phyloP scores from a whole-genome alignment of 1,284 basidiomycete species.

The Rhizopogon parksii region DNA sequence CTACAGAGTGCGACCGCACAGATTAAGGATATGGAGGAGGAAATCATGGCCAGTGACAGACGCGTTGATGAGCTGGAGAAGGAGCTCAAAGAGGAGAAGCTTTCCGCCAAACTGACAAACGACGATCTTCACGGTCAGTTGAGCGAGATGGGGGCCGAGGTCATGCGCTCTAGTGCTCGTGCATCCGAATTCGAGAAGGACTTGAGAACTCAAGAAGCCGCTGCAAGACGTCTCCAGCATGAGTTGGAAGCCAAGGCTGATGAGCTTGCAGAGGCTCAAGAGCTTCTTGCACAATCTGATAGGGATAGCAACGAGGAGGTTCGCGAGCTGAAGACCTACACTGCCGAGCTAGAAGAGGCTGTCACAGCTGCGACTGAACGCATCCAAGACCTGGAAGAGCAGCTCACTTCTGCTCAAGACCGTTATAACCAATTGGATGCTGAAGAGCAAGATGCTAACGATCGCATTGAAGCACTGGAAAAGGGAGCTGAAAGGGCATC shows the following conservation, averaged over 20 bases:
- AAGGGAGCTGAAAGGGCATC: constrained; percentile 44
- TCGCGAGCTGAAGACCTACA: constrained; percentile 39
- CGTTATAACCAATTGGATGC: constrained; percentile 38
- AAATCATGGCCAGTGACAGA: constrained; percentile 41
- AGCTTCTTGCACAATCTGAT: constrained; percentile 28
- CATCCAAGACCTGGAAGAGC: constrained; percentile 46
- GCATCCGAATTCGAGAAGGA: constrained; percentile 31
- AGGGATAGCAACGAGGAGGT: constrained; percentile 36
- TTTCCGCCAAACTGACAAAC: constrained; percentile 28
- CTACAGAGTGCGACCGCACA: constrained; percentile 50
- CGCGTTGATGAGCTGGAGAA: constrained; percentile 47
- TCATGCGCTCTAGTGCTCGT: constrained; percentile 24
- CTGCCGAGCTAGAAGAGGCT: constrained; percentile 52
- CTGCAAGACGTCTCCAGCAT: constrained; percentile 18
- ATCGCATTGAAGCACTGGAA: constrained; percentile 46
- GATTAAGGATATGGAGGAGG: constrained; percentile 51
- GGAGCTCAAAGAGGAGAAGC: constrained; percentile 45
- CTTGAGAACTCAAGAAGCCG: constrained; percentile 19
- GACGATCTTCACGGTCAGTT: constrained; percentile 27
- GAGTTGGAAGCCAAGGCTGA: constrained; percentile 35
- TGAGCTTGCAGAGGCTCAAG: constrained; percentile 31
- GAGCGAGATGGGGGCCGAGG: constrained; percentile 25
- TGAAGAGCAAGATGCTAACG: constrained; percentile 41
- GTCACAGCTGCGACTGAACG: constrained; percentile 38
- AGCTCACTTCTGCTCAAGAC: constrained; percentile 41